phyloP scores from a whole-genome alignment of 495 filamentous ascomycete genomes.

The Xylaria curta region DNA sequence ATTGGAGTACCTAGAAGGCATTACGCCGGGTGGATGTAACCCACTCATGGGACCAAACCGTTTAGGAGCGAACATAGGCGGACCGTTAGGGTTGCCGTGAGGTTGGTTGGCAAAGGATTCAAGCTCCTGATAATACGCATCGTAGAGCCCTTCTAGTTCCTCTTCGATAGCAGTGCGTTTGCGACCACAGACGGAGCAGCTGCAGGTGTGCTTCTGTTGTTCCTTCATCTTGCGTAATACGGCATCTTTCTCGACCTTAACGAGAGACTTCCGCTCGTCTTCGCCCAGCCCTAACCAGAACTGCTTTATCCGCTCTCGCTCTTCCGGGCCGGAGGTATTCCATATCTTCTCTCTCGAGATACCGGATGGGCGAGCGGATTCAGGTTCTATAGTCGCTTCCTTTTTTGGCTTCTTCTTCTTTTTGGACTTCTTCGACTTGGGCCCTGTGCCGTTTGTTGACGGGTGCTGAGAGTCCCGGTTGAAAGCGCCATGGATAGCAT shows the following conservation, averaged over 20 bases:
- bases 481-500: constrained; percentile 43
- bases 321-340: constrained; percentile 92
- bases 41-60: constrained; percentile 62
- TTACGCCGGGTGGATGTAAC: constrained; percentile 53
- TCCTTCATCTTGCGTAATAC: constrained; percentile 99
- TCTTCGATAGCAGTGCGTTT: constrained; percentile 98
- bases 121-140: constrained; percentile 98
- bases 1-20: constrained; percentile 53
- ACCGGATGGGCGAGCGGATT: constrained; percentile 39
- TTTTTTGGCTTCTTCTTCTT: constrained; percentile 66
- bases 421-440: constrained; percentile 64
- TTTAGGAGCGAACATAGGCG: constrained; percentile 70
- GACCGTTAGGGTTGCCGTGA: constrained; percentile 60
- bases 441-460: constrained; percentile 33
- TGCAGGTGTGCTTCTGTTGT: constrained; percentile 99
- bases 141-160: constrained; percentile 97
- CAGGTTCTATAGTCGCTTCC: constrained; percentile 31
- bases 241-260: constrained; percentile 98
- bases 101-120: constrained; percentile 96
- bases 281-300: constrained; percentile 98
- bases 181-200: constrained; percentile 94
- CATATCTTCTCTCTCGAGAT: constrained; percentile 86
- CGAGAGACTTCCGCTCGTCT: constrained; percentile 87
- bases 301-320: constrained; percentile 95
- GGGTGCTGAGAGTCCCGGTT: constrained; percentile 31